Conservation (phyloP, 805 yeast species). For the Myxozyma geophila region DNA sequence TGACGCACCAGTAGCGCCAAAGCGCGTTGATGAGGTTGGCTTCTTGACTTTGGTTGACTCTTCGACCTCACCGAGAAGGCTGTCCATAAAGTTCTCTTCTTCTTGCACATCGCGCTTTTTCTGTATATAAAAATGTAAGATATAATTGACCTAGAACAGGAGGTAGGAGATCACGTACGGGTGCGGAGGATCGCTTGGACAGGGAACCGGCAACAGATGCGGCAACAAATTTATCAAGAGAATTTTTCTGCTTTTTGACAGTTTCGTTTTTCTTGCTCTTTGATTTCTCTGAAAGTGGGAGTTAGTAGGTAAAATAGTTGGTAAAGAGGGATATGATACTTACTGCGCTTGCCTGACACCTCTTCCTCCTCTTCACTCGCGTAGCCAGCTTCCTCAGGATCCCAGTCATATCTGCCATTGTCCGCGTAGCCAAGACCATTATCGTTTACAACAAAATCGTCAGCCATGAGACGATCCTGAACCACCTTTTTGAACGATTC, state of each 20-base stretch:
- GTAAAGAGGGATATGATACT: background rate
- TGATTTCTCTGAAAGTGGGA: conserved; percentile 15
- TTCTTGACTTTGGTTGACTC: conserved; percentile 11
- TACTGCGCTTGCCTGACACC: conserved; percentile 14
- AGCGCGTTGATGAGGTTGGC: conserved; percentile 11
- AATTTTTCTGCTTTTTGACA: conserved; percentile 21
- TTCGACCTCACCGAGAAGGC: conserved; percentile 64
- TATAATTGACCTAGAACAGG: background rate
- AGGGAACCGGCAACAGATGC: conserved; percentile 11
- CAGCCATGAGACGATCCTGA: conserved; percentile 78
- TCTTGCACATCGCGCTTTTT: conserved; percentile 38
- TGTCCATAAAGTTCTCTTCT: conserved; percentile 64
- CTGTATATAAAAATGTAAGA: background rate
- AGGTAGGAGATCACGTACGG: conserved; percentile 6
- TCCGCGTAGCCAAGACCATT: conserved; percentile 93
- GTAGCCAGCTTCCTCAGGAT: conserved; percentile 51
- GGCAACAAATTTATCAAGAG: conserved; percentile 28
- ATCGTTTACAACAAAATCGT: conserved; percentile 94
- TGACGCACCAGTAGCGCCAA: background rate
- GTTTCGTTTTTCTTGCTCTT: conserved; percentile 11
- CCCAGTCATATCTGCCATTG: conserved; percentile 92
- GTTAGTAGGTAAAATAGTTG: background rate
- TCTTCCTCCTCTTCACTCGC: conserved; percentile 40
- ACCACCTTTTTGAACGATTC: conserved; percentile 74
- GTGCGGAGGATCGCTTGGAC: conserved; percentile 9